Base-by-base conservation (phyloP, 768 basidiomycete species). In the Termitomyces sp. region DNA sequence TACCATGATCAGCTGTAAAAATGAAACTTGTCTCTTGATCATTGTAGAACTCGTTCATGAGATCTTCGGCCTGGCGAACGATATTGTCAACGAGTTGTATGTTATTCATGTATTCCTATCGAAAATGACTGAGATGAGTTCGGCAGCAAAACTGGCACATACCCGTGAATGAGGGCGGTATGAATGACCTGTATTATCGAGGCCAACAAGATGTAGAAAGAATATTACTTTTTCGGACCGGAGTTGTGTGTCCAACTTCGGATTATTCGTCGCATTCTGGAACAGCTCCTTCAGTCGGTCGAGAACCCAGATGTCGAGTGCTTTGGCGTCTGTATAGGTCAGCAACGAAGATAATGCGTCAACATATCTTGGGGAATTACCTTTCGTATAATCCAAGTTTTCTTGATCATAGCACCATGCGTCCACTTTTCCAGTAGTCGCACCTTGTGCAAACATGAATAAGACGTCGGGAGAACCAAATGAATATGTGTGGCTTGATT, bases 1-100 rank as follows among this genome's bases (percentile, higher is more conserved):
- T 94, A 10, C 92, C 92, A 65, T 94, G 92, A 67, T 94, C 92
- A 0, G 92, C 89, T 1, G 89, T 94, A 67, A 91, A 94, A 28
- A 94, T 70, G 64, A 79, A 93, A 56, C 80, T 81, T 0, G 90
- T 92, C 54, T 86, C 80, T 19, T 82, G 72, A 56, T 90, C 87
- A 33, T 72, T 63, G 63, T 84, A 94, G 66, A 88, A 93, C 5
- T 81, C 74, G 0, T 70, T 67, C 19, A 94, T 66, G 3, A 91
- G 74, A 37, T 70, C 62, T 60, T 91, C 88, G 0, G 87, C 82
- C 53, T 82, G 75, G 33, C 74, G 74, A 23, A 92, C 89, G 60
- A 94, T 85, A 48, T 71, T 63, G 60, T 94, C 92, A 1, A 94
- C 91, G 5, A 87, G 79, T 65, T 76, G 82, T 38, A 94, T 91